A percentile compares a stretch with the other conserved stretches of the same genome.
phyloP scores from a whole-genome alignment of 2,329 filamentous ascomycete genomes.

The Whalleya microplaca region DNA sequence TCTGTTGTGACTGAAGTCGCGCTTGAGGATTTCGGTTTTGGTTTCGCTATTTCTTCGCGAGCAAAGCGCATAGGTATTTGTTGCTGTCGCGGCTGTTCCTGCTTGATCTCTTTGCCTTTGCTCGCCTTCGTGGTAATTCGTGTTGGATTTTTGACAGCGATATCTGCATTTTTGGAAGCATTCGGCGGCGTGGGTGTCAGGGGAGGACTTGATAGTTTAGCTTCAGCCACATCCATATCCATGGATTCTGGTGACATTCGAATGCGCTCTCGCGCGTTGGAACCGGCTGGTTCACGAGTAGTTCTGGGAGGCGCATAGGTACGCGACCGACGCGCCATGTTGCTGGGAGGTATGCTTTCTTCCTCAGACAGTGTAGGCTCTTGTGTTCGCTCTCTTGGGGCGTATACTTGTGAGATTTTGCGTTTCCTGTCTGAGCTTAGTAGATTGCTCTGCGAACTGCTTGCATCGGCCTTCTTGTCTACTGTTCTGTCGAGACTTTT shows the following conservation, averaged over 20 bases:
- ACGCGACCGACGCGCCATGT: constrained; percentile 28
- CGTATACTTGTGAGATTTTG: constrained; percentile 36
- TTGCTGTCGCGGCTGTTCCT: constrained; percentile 19
- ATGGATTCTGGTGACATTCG: constrained; percentile 27
- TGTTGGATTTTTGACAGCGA: not conserved
- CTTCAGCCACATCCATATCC: constrained; percentile 24
- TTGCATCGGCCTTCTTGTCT: constrained; percentile 14
- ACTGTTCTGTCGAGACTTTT: constrained; percentile 11
- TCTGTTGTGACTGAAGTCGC: constrained; percentile 5
- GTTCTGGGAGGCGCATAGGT: constrained; percentile 23
- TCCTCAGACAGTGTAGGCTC: constrained; percentile 18
- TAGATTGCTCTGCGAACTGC: constrained; percentile 10
- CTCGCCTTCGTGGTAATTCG: constrained; percentile 1
- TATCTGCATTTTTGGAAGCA: constrained; percentile 6
- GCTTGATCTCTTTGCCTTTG: constrained; percentile 9
- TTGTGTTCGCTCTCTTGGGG: constrained; percentile 28
- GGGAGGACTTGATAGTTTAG: constrained; percentile 37
- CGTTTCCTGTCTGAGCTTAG: constrained; percentile 33
- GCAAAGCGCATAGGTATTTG: constrained; percentile 37
- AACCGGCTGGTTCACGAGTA: constrained; percentile 1
- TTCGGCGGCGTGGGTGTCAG: constrained; percentile 32
- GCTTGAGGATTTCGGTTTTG: constrained; percentile 18
- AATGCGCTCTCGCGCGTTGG: constrained; percentile 17
- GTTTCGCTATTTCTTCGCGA: constrained; percentile 17
- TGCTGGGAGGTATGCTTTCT: constrained; percentile 15